Conservation (phyloP, 257 asterid genomes). For the Eustoma russellianum region DNA sequence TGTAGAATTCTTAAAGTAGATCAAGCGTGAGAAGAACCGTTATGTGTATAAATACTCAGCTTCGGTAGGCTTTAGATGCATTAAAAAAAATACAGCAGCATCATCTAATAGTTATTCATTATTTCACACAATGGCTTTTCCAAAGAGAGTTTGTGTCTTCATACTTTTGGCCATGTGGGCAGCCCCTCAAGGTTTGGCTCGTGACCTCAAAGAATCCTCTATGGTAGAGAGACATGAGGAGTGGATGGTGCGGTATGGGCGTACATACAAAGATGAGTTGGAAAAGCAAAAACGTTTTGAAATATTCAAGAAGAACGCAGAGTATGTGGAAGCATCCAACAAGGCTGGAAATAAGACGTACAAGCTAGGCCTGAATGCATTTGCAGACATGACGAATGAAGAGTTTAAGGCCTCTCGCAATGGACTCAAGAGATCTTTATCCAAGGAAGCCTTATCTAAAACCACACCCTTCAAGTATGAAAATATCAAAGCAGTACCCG, state of each 20-base stretch:
- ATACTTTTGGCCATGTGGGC: slow-evolving; percentile 7
- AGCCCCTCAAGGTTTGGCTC: slow-evolving; percentile 9
- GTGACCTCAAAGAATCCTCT: slow-evolving; percentile 1
- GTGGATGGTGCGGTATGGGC: slow-evolving; percentile 15
- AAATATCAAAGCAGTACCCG: slow-evolving; percentile 11
- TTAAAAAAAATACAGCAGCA: no score
- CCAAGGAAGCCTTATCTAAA: background rate
- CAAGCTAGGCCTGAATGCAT: slow-evolving; percentile 15
- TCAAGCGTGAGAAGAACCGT: no score
- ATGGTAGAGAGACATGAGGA: slow-evolving; percentile 6
- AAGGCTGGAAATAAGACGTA: slow-evolving; percentile 11
- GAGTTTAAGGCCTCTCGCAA: slow-evolving; percentile 14
- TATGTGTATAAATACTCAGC: no score
- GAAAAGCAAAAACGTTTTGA: slow-evolving; percentile 16
- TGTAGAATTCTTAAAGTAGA: no score
- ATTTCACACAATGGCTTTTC: no score
- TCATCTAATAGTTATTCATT: no score
- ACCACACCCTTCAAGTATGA: slow-evolving; percentile 11
- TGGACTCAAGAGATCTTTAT: slow-evolving; percentile 9
- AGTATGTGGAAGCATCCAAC: slow-evolving; percentile 10
- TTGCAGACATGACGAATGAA: slow-evolving; percentile 17
- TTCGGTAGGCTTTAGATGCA: no score
- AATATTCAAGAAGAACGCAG: slow-evolving; percentile 13
- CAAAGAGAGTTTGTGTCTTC: background rate
- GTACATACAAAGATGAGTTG: slow-evolving; percentile 6